phyloP scores from a whole-genome alignment of 2,329 filamentous ascomycete species.

The Colletotrichum agaves region DNA sequence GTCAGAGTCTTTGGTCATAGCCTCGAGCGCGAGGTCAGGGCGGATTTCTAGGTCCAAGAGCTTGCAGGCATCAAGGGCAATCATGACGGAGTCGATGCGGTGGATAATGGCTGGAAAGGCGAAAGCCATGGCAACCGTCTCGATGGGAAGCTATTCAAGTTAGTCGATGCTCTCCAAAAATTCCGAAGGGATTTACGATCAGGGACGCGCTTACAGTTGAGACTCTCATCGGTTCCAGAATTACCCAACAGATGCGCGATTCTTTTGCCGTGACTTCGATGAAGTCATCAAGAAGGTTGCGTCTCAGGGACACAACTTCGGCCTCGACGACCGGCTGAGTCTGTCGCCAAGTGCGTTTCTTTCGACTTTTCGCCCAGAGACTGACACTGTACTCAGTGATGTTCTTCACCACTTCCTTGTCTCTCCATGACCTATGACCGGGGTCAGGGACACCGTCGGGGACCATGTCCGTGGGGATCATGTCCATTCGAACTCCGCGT shows the following conservation, averaged over 20 bases:
- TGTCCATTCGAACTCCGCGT: slow-evolving; percentile 61
- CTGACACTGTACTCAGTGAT: slow-evolving; percentile 90
- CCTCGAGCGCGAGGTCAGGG: slow-evolving; percentile 81
- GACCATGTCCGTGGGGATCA: slow-evolving; percentile 73
- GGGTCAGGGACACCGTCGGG: slow-evolving; percentile 65
- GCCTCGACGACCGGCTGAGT: slow-evolving; percentile 86
- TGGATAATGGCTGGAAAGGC: slow-evolving; percentile 86
- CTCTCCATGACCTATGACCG: slow-evolving; percentile 55
- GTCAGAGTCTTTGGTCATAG: slow-evolving; percentile 91
- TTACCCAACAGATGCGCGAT: slow-evolving; percentile 70
- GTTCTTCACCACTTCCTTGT: slow-evolving; percentile 54
- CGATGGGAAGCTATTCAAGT: slow-evolving; percentile 68
- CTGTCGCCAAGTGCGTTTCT: slow-evolving; percentile 63
- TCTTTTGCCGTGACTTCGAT: slow-evolving; percentile 60
- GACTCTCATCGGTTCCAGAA: slow-evolving; percentile 79
- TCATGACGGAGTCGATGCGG: slow-evolving; percentile 82
- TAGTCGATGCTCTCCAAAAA: slow-evolving; percentile 37
- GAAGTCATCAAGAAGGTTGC: slow-evolving; percentile 82
- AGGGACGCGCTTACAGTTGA: slow-evolving; percentile 70
- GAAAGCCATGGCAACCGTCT: slow-evolving; percentile 78
- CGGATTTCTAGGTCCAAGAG: slow-evolving; percentile 72
- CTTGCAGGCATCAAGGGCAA: slow-evolving; percentile 79
- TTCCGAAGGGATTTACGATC: neutral
- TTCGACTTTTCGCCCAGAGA: slow-evolving; percentile 71
- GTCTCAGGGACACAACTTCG: slow-evolving; percentile 77